Evolutionary conservation across 768 basidiomycete species (phyloP).

Genomic region (Trametes punicea): DNA sequence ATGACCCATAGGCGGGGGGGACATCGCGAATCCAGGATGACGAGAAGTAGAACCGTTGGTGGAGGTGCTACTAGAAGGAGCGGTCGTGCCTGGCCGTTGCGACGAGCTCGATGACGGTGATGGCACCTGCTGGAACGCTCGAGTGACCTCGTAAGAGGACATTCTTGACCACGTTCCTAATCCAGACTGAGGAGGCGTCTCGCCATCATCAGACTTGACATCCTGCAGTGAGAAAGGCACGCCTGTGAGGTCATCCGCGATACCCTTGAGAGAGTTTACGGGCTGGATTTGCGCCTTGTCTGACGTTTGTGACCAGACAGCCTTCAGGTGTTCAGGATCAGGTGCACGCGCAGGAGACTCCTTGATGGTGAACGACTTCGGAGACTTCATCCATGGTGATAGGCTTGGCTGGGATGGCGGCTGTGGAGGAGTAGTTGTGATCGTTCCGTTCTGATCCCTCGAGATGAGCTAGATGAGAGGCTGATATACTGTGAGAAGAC

Average conservation of each 20-base stretch:
- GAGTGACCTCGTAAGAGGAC: constrained; percentile 78
- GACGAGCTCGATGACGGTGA: constrained; percentile 48
- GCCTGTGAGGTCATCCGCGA: constrained; percentile 77
- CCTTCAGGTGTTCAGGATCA: constrained; percentile 82
- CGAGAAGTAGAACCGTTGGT: constrained; percentile 17
- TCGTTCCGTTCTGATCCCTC: constrained; percentile 6
- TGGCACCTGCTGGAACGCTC: constrained; percentile 86
- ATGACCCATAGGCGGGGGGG: constrained; percentile 39
- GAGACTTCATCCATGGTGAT: constrained; percentile 51
- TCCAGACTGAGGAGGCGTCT: constrained; percentile 67
- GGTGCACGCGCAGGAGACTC: constrained; percentile 65
- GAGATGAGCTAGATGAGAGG: neutral
- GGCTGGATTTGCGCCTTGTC: constrained; percentile 63
- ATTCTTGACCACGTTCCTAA: constrained; percentile 62
- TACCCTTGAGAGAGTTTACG: constrained; percentile 80
- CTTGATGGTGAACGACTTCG: constrained; percentile 56
- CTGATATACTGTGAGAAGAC: neutral
- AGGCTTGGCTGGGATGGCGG: constrained; percentile 29
- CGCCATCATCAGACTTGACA: constrained; percentile 83
- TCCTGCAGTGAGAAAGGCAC: constrained; percentile 81
- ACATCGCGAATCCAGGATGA: constrained; percentile 19
- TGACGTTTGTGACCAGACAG: constrained; percentile 79
- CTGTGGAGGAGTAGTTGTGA: neutral
- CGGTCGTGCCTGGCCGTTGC: constrained; percentile 37
- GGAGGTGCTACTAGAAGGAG: constrained; percentile 10